A percentile compares a stretch with the other conserved stretches of the same genome.
Conservation (phyloP, 441 rosid genomes). For the Pelargonium cotyledonis region DNA sequence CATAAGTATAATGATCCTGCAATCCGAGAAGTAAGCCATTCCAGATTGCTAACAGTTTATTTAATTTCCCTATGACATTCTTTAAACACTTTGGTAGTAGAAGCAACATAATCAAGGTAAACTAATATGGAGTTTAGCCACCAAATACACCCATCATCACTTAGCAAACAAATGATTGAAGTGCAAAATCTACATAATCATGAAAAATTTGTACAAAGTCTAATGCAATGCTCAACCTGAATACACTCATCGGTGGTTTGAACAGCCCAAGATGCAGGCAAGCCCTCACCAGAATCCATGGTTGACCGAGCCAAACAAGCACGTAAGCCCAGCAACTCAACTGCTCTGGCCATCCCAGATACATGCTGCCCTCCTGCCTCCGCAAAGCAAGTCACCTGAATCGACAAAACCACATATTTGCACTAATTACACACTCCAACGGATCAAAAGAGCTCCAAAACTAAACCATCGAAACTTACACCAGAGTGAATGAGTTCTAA, state of each 20-base stretch:
- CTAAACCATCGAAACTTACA: constrained; percentile 26
- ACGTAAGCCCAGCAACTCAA: constrained; percentile 53
- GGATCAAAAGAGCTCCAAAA: background rate
- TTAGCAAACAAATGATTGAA: background rate
- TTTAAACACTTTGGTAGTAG: background rate
- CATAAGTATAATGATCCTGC: background rate
- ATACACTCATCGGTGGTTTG: constrained; percentile 53
- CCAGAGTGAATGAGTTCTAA: constrained; percentile 65
- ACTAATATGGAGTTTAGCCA: background rate
- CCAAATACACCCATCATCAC: too few species aligned
- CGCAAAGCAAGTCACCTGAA: constrained; percentile 66
- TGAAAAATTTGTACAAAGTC: background rate
- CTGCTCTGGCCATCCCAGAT: constrained; percentile 60
- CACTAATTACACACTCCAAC: background rate
- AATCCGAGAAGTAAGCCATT: background rate
- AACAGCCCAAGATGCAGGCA: constrained; percentile 55
- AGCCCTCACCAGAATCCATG: constrained; percentile 63
- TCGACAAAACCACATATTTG: constrained; percentile 2
- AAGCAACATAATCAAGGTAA: background rate
- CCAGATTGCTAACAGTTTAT: background rate
- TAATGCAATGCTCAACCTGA: constrained; percentile 32
- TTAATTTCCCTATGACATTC: background rate
- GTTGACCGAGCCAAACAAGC: constrained; percentile 58
- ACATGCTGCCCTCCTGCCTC: constrained; percentile 80
- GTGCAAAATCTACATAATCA: background rate